Evolutionary conservation across 179 eudicot species (phyloP), one percentile per base, ranked within the genome.

Genomic region (Monotropa hypopitys): DNA sequence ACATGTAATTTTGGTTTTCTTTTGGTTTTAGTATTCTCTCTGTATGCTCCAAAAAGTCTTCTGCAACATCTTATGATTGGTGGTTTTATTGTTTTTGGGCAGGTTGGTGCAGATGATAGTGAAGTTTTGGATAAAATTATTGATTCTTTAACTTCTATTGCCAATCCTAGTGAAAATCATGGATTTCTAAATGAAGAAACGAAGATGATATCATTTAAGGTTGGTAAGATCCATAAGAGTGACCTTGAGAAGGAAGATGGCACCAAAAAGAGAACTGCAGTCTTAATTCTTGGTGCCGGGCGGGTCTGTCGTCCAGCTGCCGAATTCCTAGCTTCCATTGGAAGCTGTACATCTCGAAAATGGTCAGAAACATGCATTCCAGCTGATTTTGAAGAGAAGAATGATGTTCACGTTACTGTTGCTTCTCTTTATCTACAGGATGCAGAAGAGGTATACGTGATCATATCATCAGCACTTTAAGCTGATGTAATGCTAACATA

Each of bases 271-370:
- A 90, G 83, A 79, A 68, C 79, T 66, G 68, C 51, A 20, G 91
- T 95, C 77, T 86, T 95, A 13, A 91, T 95, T 78, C 90, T 95
- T 81, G 99, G 99, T 77, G 97, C 99, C 76, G 99, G 99, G 20
- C 88, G 97, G 30, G 99, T 95, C 74, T 95, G 99, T 86, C 90
- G 87, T 82, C 99, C 99, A 80, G 97, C 97, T 73, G 95, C 85
- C 57, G 97, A 93, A 79, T 82, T 92, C 77, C 85, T 95, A 76
- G 82, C 95, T 78, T 89, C 98, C 32, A 77, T 85, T 49, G 88
- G 89, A 80, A 85, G 86, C 67, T 78, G 75, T 81, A 83, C 93
- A 28, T 83, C 88, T 72, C 77, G 59, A 74, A 62, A 90, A 53
- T 84, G 84, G 86, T 78, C 85, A 28, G 86, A 80, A 70, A 80